These are phyloP conservation scores for Claviceps fusiformis DNA, from an alignment of 2,329 filamentous ascomycete genomes.

Conservation along the genomic window DNA sequence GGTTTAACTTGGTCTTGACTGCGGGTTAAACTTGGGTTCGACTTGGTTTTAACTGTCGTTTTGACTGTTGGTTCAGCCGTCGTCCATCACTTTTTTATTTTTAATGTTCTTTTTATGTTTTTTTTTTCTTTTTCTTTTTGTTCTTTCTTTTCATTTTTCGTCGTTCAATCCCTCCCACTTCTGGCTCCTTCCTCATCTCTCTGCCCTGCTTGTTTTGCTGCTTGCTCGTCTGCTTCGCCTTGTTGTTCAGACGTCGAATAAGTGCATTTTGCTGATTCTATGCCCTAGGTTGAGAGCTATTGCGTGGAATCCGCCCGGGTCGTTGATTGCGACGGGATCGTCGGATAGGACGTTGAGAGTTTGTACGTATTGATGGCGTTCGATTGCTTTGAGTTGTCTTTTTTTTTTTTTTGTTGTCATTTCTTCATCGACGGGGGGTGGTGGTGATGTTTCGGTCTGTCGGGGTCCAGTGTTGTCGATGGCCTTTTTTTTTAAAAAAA, in stretches of 20 bases:
- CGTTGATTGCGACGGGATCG: conserved; percentile 69
- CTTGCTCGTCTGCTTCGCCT: too few relatives aligned
- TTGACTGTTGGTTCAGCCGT: too few relatives aligned
- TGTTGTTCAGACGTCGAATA: too few relatives aligned
- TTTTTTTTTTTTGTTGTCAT: not conserved
- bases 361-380: conserved; percentile 29
- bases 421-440: too few relatives aligned
- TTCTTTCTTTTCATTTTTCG: not conserved
- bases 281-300: conserved; percentile 55
- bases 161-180: not conserved
- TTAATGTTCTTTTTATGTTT: too few relatives aligned
- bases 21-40: too few relatives aligned
- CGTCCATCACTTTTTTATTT: not conserved
- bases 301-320: conserved; percentile 79
- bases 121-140: too few relatives aligned
- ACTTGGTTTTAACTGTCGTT: too few relatives aligned
- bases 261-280: not conserved
- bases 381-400: not conserved
- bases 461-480: too few relatives aligned
- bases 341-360: conserved; percentile 58
- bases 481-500: too few relatives aligned
- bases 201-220: too few relatives aligned
- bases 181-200: not conserved
- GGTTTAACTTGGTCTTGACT: not conserved
- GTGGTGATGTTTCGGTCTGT: too few relatives aligned